Evolutionary conservation across 2,329 filamentous ascomycete species (phyloP).

Genomic region (Colletotrichum caudatum): DNA sequence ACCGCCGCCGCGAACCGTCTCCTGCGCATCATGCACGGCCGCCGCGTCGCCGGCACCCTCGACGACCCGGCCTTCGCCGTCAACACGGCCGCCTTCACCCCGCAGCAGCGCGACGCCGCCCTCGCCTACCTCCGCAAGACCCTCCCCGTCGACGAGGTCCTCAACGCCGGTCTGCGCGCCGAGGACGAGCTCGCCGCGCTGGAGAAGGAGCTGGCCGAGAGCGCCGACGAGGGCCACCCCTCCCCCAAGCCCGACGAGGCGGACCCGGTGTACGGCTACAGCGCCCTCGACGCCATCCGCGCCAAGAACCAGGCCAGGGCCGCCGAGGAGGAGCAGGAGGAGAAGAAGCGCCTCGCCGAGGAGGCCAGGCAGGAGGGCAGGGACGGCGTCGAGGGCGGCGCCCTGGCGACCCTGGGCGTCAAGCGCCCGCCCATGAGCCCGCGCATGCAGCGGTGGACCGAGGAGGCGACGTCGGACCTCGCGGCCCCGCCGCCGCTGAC

Average conservation of each 20-base stretch:
- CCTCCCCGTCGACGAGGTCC: slow-evolving; percentile 69
- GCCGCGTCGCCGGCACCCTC: slow-evolving; percentile 72
- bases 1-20: slow-evolving; percentile 63
- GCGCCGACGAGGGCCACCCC: slow-evolving; percentile 41
- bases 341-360: slow-evolving; percentile 52
- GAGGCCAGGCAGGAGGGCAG: slow-evolving; percentile 49
- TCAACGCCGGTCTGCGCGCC: slow-evolving; percentile 70
- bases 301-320: slow-evolving; percentile 63
- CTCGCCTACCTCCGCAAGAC: slow-evolving; percentile 67
- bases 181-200: slow-evolving; percentile 71
- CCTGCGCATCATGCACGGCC: slow-evolving; percentile 70
- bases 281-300: slow-evolving; percentile 68
- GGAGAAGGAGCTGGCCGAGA: slow-evolving; percentile 53
- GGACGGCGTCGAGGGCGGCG: slow-evolving; percentile 48
- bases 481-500: slow-evolving; percentile 64
- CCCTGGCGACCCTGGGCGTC: slow-evolving; percentile 55
- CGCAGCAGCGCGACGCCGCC: slow-evolving; percentile 58
- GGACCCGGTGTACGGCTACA: slow-evolving; percentile 68
- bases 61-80: slow-evolving; percentile 66
- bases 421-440: slow-evolving; percentile 56
- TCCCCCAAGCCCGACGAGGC: slow-evolving; percentile 41
- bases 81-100: slow-evolving; percentile 60
- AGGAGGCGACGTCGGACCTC: slow-evolving; percentile 63
- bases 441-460: slow-evolving; percentile 56
- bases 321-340: slow-evolving; percentile 56